Evolutionary conservation across 805 yeast species (phyloP), one percentile per base, ranked within the genome.

Genomic region (Isabelozyma heimii): DNA sequence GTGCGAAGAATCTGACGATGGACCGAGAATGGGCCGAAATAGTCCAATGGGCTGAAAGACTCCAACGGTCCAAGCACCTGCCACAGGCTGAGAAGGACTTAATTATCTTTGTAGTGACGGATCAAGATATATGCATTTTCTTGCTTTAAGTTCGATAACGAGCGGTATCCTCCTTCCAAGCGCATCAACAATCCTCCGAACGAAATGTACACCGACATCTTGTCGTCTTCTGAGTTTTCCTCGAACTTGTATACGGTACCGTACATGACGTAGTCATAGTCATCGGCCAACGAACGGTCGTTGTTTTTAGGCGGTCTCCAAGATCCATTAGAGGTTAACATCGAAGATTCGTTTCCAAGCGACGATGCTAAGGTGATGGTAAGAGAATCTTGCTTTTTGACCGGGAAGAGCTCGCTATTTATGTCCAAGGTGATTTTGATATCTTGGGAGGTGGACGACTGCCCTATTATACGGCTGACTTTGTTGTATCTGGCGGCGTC

Each of bases 231-330:
- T 38, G 67, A 63, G 53, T 85, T 82, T 72, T 94, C 99, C 67
- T 92, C 97, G 64, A 94, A 94, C 68, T 92, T 91, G 77, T 94
- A 94, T 42, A 94, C 96, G 6, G 97, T 91, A 47, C 99, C 99
- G 66, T 91, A 84, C 98, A 94, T 92, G 56, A 94, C 98, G 61
- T 94, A 94, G 68, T 92, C 98, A 73, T 91, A 92, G 64, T 94
- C 98, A 66, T 92, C 97, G 56, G 97, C 97, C 60, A 92, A 77
- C 5, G 95, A 81, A 62, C 86, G 81, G 57, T 91, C 97, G 50
- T 85, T 88, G 10, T 87, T 80, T 68, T 81, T 87, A 42, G 97
- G 96, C 8, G 89, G 90, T 66, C 91, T 80, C 91, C 92, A 87
- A 24, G 87, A 81, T 15, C 87, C 85, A 55, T 82, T 76, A 26